Evolutionary conservation across 2,329 filamentous ascomycete genomes (phyloP).

Genomic region (Penicillium sp.): DNA sequence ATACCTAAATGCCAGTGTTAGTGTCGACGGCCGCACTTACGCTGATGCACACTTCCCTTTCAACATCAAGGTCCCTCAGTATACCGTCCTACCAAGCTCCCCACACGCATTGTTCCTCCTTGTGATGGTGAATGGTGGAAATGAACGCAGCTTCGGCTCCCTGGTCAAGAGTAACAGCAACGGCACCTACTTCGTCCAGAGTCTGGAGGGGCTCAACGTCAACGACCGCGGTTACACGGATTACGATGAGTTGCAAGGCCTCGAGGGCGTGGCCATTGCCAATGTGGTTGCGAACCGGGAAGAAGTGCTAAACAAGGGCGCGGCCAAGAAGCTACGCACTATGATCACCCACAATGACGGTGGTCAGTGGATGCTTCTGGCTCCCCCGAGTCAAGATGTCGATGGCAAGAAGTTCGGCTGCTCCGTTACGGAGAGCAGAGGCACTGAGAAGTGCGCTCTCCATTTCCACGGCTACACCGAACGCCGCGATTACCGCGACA

Average conservation of each 20-base stretch:
- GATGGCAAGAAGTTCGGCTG: constrained; percentile 73
- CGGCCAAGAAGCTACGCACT: constrained; percentile 78
- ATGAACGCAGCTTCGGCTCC: constrained; percentile 71
- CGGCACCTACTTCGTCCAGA: constrained; percentile 89
- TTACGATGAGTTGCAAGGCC: constrained; percentile 90
- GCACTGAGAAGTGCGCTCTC: constrained; percentile 69
- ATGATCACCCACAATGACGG: constrained; percentile 97
- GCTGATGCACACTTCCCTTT: constrained; percentile 81
- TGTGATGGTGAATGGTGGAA: constrained; percentile 70
- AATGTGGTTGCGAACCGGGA: constrained; percentile 79
- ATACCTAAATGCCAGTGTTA: constrained; percentile 74
- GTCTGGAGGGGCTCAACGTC: constrained; percentile 77
- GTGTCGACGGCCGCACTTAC: constrained; percentile 79
- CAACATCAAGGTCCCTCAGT: constrained; percentile 77
- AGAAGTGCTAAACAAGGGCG: constrained; percentile 60
- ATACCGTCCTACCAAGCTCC: constrained; percentile 92
- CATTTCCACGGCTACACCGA: constrained; percentile 97
- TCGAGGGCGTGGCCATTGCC: constrained; percentile 86
- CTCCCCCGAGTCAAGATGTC: constrained; percentile 68
- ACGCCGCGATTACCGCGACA: constrained; percentile 74
- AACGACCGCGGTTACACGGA: constrained; percentile 78
- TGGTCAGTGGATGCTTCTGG: constrained; percentile 75
- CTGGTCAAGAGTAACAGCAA: constrained; percentile 99
- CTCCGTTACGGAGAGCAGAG: constrained; percentile 54
- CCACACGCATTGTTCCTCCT: constrained; percentile 94